Evolutionary conservation across 2,329 filamentous ascomycete genomes (phyloP), one percentile per base, ranked within the genome.

Genomic region (Alternaria triticimaculans): DNA sequence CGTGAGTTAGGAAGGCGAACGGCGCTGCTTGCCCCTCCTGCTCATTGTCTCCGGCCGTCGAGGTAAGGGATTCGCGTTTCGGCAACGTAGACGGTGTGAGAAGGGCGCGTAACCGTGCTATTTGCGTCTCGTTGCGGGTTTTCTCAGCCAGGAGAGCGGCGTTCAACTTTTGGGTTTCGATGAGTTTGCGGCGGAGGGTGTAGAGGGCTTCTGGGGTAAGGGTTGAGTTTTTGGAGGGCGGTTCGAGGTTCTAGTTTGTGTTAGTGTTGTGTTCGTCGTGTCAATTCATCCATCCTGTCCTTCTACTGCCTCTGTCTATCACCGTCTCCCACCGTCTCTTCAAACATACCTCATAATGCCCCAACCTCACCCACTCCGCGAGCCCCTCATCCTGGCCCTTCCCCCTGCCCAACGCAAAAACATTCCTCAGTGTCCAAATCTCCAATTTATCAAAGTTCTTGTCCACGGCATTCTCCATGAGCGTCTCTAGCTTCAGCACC

Each of bases 341-440:
- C 33, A 11, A 21, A 69, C 76, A 51, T 76, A 89, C 92, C 78
- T 94, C 89, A 82, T 99, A 97, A 84, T 98, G 95, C 51, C 88
- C 87, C 67, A 99, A 83, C 57, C 91, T 85, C 68, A 98, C 90
- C 88, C 92, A 97, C 61, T 88, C 87, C 62, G 88, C 87, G 72
- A 92, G 83, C 30, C 72, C 73, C 43, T 72, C 77, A 49, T 76
- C 74, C 54, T 94, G 91, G 20, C 56, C 56, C 53, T 76, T 74
- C 50, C 95, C 92, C 26, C 90, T 76, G 26, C 81, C 81, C 37
- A 85, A 76, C 48, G 81, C 82, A 55, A 85, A 72, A 11, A 88
- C 53, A 88, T 97, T 97, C 69, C 93, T 86, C 84, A 99, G 85
- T 55, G 93, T 90, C 82, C 95, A 97, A 60, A 99, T 92, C 83